A percentile compares a stretch with the other conserved stretches of the same genome.
These are phyloP conservation scores for Nannochloris sp. DNA, from an alignment of 139 green algal genomes.

Conservation along the genomic window DNA sequence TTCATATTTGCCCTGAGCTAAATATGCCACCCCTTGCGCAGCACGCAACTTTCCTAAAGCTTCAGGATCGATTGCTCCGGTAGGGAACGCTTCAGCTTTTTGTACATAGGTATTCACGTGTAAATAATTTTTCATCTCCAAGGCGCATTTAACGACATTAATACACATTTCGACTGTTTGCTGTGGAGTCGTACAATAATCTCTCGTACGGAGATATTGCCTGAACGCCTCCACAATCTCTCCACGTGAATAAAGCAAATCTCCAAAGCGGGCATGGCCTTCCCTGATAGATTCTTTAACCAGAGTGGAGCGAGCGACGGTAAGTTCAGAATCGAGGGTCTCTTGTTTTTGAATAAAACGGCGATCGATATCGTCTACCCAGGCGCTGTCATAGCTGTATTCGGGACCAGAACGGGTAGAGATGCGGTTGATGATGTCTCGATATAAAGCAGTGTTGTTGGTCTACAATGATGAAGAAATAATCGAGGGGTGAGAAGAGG, in stretches of 20 bases:
- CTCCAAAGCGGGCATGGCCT: slow-evolving; percentile 79
- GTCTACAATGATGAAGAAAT: background rate
- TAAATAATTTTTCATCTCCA: slow-evolving; percentile 78
- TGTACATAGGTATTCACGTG: slow-evolving; percentile 82
- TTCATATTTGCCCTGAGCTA: slow-evolving; percentile 63
- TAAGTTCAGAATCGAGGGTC: slow-evolving; percentile 70
- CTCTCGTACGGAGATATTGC: slow-evolving; percentile 77
- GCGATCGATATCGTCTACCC: background rate
- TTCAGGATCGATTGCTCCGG: background rate
- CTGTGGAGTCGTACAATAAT: slow-evolving; percentile 86
- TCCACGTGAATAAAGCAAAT: slow-evolving; percentile 72
- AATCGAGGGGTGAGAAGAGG: background rate
- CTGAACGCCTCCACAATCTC: slow-evolving; percentile 80
- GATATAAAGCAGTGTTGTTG: background rate
- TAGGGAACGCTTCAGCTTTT: slow-evolving; percentile 69
- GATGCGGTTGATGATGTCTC: background rate
- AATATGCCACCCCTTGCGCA: background rate
- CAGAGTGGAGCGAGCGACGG: slow-evolving; percentile 68
- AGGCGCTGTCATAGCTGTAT: background rate
- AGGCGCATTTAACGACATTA: slow-evolving; percentile 57
- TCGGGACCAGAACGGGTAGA: background rate
- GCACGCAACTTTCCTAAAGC: background rate
- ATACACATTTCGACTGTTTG: slow-evolving; percentile 89
- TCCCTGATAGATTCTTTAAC: slow-evolving; percentile 91
- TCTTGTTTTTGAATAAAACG: background rate